These are phyloP conservation scores for Thielaviopsis ethacetica DNA, from an alignment of 2,329 filamentous ascomycete genomes.

Conservation along the genomic window DNA sequence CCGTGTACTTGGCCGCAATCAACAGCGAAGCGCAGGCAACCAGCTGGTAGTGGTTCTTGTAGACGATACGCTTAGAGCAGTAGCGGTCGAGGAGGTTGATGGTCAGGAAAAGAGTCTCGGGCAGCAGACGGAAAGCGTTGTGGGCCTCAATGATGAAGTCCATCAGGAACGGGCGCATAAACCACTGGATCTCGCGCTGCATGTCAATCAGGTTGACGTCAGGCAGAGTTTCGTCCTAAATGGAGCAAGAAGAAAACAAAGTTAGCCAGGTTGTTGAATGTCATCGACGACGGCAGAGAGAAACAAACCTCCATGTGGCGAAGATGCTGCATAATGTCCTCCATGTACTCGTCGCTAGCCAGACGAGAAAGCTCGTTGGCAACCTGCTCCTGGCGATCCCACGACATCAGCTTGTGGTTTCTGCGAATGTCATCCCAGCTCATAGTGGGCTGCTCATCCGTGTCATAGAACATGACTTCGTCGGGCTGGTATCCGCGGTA, in stretches of 20 bases:
- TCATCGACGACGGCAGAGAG: too few relatives aligned
- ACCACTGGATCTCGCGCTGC: slow-evolving; percentile 98
- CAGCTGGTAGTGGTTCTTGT: slow-evolving; percentile 97
- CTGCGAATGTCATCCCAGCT: slow-evolving; percentile 55
- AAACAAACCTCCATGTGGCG: slow-evolving; percentile 69
- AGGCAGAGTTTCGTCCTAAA: slow-evolving; percentile 64
- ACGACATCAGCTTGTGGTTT: slow-evolving; percentile 60
- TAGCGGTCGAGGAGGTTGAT: slow-evolving; percentile 95
- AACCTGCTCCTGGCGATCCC: slow-evolving; percentile 73
- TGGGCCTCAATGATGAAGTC: slow-evolving; percentile 98
- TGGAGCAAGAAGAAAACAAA: neutral
- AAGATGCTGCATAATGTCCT: slow-evolving; percentile 91
- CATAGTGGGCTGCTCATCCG: slow-evolving; percentile 31
- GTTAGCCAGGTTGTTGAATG: neutral
- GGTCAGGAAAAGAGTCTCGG: slow-evolving; percentile 88
- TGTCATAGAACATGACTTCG: slow-evolving; percentile 37
- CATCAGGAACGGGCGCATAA: slow-evolving; percentile 94
- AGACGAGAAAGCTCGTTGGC: slow-evolving; percentile 75
- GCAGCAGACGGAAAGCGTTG: slow-evolving; percentile 80
- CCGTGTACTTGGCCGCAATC: slow-evolving; percentile 95
- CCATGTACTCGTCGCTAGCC: slow-evolving; percentile 79
- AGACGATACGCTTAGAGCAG: slow-evolving; percentile 93
- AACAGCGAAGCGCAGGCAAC: slow-evolving; percentile 91
- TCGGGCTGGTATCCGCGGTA: slow-evolving; percentile 22
- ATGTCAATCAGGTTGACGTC: slow-evolving; percentile 98